These are phyloP conservation scores for Stephania cephalantha DNA, from an alignment of 164 flowering plant species.

Conservation along the genomic window DNA sequence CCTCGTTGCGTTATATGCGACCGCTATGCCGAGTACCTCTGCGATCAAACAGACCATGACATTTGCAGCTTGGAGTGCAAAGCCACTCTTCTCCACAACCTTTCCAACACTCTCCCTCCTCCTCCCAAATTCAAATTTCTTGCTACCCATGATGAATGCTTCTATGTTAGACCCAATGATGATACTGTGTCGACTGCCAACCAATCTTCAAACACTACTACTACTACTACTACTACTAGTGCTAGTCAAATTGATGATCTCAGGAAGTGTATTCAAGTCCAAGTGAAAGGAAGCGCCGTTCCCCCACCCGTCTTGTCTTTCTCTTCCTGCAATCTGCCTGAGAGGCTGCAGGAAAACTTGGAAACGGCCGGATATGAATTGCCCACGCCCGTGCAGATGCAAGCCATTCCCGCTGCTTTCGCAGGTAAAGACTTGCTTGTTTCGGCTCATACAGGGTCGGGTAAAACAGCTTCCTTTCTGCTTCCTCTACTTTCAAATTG, in stretches of 20 bases:
- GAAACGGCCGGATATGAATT: slow-evolving; percentile 68
- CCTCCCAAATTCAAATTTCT: slow-evolving; percentile 22
- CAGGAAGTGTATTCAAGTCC: slow-evolving; percentile 53
- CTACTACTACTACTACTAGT: too few species aligned
- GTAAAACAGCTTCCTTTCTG: slow-evolving; percentile 83
- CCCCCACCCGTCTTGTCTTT: slow-evolving; percentile 63
- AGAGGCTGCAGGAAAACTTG: slow-evolving; percentile 61
- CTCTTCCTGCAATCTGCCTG: slow-evolving; percentile 51
- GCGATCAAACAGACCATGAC: slow-evolving; percentile 93
- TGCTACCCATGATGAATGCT: slow-evolving; percentile 60
- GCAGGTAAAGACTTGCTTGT: slow-evolving; percentile 70
- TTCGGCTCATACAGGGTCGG: slow-evolving; percentile 88
- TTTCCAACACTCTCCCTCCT: slow-evolving; percentile 18
- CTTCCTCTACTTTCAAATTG: slow-evolving; percentile 68
- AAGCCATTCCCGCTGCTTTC: slow-evolving; percentile 83
- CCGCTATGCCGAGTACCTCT: slow-evolving; percentile 96
- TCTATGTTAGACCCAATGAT: slow-evolving; percentile 54
- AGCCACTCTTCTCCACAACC: slow-evolving; percentile 32
- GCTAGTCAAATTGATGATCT: slow-evolving; percentile 37
- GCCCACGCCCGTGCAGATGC: slow-evolving; percentile 96
- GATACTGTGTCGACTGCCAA: slow-evolving; percentile 11
- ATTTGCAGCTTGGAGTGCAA: slow-evolving; percentile 88
- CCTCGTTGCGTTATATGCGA: slow-evolving; percentile 80
- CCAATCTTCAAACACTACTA: slow-evolving; percentile 9
- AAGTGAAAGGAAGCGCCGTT: slow-evolving; percentile 47